These are phyloP conservation scores for Isoetes taiwanensis DNA, from an alignment of 75 land plant species.

Conservation along the genomic window DNA sequence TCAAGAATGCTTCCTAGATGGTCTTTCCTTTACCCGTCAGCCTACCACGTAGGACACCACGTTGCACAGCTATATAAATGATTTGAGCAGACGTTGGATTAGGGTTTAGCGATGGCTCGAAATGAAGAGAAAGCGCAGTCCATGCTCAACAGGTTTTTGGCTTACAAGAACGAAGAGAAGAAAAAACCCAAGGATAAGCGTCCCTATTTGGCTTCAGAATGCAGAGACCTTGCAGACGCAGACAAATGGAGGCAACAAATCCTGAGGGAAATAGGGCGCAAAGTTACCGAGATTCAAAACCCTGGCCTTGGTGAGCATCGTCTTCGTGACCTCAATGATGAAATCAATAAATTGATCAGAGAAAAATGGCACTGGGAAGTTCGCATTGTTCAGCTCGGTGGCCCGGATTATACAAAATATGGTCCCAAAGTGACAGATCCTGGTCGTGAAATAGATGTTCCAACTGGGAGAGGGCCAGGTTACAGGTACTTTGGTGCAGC, in stretches of 20 bases:
- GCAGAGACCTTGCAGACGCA: conserved; percentile 92
- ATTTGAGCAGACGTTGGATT: too few relatives aligned
- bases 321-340: conserved; percentile 84
- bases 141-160: conserved; percentile 82
- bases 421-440: conserved; percentile 71
- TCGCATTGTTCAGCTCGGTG: conserved; percentile 90
- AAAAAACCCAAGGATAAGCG: conserved; percentile 92
- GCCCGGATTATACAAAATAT: conserved; percentile 56
- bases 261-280: conserved; percentile 78
- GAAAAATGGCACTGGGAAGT: conserved; percentile 92
- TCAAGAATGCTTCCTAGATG: too few relatives aligned
- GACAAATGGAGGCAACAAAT: conserved; percentile 90
- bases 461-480: conserved; percentile 70
- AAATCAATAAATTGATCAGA: conserved; percentile 85
- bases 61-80: too few relatives aligned
- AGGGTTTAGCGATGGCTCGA: too few relatives aligned
- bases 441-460: conserved; percentile 14
- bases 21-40: too few relatives aligned
- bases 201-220: conserved; percentile 87
- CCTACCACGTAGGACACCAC: too few relatives aligned
- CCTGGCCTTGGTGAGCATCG: conserved; percentile 96
- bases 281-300: conserved; percentile 93
- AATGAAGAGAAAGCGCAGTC: conserved; percentile 99
- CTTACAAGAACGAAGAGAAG: conserved; percentile 71
- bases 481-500: conserved; percentile 96